Base-by-base conservation (phyloP, 1,284 basidiomycete species). In the Phylloporus sp. region DNA sequence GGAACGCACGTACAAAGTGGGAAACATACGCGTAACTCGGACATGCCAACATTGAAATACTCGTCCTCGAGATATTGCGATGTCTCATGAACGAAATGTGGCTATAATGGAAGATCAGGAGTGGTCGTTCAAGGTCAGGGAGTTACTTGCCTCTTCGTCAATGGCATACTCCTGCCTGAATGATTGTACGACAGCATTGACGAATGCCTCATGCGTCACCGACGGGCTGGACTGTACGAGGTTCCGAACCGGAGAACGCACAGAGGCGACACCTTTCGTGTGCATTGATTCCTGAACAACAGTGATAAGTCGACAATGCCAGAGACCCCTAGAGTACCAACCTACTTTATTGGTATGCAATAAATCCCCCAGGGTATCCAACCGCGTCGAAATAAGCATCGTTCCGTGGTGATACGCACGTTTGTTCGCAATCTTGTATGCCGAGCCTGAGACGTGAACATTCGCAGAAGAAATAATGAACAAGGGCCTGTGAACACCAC, bases 321-420 rank as follows among this genome's bases (percentile, higher is more conserved):
- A 45, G 23, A 15, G 11, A 35, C 39, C 14, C 47, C 7, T 35
- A 1, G 52, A 32, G 75, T 37, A 52, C 52, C 62, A 20, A 78
- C 83, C 62, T 69, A 94, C 96, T 80, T 94, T 93, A 65, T 88
- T 85, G 0, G 89, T 87, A 32, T 84, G 88, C 58, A 99, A 84
- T 15, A 95, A 82, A 63, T 91, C 87, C 0, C 94, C 93, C 2
- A 97, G 83, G 14, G 88, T 86, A 45, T 87, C 83, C 29, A 98
- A 85, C 60, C 87, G 83, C 7, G 95, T 94, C 19, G 94, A 92
- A 39, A 99, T 93, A 37, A 99, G 88, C 97, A 99, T 98, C n/a
- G 97, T 99, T 0, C 98, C 98, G 77, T 99, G 98, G 76, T 99
- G 97, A 81, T 99, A 99, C 1, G 97, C 96, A 23, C 98, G 85